Evolutionary conservation across 176 grass and related monocot species (phyloP), one percentile per base, ranked within the genome.

Genomic region (Dendrocalamus sinicus): DNA sequence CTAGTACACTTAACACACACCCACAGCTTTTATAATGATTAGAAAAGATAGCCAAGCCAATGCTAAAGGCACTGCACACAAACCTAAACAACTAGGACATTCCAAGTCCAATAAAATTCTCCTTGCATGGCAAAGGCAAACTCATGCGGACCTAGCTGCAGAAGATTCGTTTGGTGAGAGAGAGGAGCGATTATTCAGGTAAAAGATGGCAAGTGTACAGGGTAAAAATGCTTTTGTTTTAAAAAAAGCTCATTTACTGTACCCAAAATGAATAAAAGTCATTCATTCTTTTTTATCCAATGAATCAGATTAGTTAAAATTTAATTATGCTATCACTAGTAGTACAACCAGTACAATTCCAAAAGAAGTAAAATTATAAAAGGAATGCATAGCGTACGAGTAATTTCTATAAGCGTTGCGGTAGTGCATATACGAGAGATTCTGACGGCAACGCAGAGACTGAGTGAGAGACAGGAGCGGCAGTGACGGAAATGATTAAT

Each of bases 1-100:
- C 22, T 23, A 4, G 22, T 23, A 26, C 10, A 26, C 10, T 32
- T 70, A 51, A 79, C 53, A 26, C 24, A 63, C 22, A 7, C 7
- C 3, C 67, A 32, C 60, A 68, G 17, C 69, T 85, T 85, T 85
- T 51, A 70, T 13, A 73, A 87, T 61, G 77, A 47, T 76, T 23
- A 81, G 23, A 53, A 69, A 71, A 55, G 72, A 16, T 77, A 10
- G 12, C 44, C 10, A 52, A 46, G 14, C n/a, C 77, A 86, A 47
- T 44, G 23, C 59, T 70, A 8, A 72, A 79, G 8, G 35, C 45
- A 53, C 14, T 70, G 53, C 65, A 63, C 67, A 74, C 32, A 75
- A 1, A 55, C 57, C 22, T 67, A 6, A 65, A 75, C 50, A 45
- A 53, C 32, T 0, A 41, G 16, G 69, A 28, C 72, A 77, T 77